Conservation (phyloP, 441 rosid genomes). For the Theobroma grandiflorum region DNA sequence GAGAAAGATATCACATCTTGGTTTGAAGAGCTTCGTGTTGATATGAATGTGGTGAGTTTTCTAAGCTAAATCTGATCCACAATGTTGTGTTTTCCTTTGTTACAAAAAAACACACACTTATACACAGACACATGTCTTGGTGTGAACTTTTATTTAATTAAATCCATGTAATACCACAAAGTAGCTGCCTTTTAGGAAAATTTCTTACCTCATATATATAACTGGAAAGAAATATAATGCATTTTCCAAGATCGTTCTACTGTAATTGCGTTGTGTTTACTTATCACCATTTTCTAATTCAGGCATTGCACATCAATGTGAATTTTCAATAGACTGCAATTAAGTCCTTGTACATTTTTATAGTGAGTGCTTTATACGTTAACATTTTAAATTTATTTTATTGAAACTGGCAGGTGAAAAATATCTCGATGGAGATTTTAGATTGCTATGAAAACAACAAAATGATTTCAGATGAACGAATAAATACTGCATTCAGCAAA, state of each 20-base stretch:
- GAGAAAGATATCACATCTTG: slow-evolving; percentile 85
- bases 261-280: background rate
- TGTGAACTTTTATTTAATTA: background rate
- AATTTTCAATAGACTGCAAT: background rate
- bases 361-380: background rate
- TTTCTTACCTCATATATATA: background rate
- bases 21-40: slow-evolving; percentile 96
- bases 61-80: slow-evolving; percentile 6
- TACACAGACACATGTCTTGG: too few relatives aligned
- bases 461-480: slow-evolving; percentile 65
- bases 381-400: slow-evolving; percentile 16
- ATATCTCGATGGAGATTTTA: slow-evolving; percentile 85
- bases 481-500: slow-evolving; percentile 64
- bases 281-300: background rate
- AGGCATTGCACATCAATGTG: background rate
- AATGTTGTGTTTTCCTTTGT: background rate
- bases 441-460: slow-evolving; percentile 83
- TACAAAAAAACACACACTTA: background rate
- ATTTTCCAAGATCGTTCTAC: background rate
- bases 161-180: background rate
- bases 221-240: background rate
- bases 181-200: background rate
- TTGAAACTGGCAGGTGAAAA: slow-evolving; percentile 69
- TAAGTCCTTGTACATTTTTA: background rate
- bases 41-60: slow-evolving; percentile 88